Base-by-base conservation (phyloP, 345 rosid genomes). In the Sonneratia alba region DNA sequence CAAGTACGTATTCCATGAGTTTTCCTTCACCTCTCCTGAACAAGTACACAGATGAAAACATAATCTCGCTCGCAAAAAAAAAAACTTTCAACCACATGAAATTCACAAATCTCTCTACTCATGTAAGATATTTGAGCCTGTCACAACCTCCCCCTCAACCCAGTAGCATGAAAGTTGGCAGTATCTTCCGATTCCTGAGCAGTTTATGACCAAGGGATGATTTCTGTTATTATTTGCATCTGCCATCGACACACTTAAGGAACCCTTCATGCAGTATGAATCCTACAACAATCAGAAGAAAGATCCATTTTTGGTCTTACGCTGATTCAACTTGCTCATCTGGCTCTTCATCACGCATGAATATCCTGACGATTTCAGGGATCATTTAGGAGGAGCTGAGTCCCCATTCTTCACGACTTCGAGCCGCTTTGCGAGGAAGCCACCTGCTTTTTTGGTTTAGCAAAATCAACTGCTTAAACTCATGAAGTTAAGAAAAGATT, bases 341-440 rank as follows among this genome's bases (percentile, higher is more conserved):
- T 4, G 18, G 19, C 18, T 34, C 6, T 34, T 62, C 37, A 11
- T 62, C 36, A 62, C 38, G 27, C 10, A 13, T 27, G 11, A 15
- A 42, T 42, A 42, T 53, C 13, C 51, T 53, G 59, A 55, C 71
- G 43, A 47, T 55, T 19, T 66, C n/a, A 4, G n/a, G 15, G 14
- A 72, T 83, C 77, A 84, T 79, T 77, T 86, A 48, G 78, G 70
- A 6, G 71, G 74, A 49, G 75, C 69, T 22, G 71, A 69, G 80
- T 75, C 73, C 16, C 75, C 67, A 36, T 37, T 71, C 75, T 74
- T 84, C 37, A 78, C 18, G 42, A 69, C 61, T 32, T 75, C 83
- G 42, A 77, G 61, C 78, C 76, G 80, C 78, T 82, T 85, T 78
- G 77, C 76, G 6, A 69, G 77, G 73, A 81, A 79, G 47, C 80